Evolutionary conservation across 805 yeast genomes (phyloP).

Genomic region (Maudiozyma serrabonitensis): DNA sequence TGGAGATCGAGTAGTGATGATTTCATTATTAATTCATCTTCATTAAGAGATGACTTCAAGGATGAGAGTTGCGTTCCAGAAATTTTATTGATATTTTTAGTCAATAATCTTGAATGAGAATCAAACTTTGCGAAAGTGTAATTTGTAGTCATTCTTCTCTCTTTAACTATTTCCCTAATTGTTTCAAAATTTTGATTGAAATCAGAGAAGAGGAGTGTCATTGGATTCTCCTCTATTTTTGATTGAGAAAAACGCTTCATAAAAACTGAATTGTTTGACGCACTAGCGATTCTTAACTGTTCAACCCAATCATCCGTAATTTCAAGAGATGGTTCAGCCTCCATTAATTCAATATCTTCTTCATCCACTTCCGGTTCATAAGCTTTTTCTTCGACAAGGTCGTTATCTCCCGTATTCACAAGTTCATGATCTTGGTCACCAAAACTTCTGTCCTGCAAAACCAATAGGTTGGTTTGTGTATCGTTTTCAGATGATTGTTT

Average conservation of each 20-base stretch:
- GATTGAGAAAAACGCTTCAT: slow-evolving; percentile 8
- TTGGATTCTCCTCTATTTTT: slow-evolving; percentile 4
- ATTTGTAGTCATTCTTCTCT: slow-evolving; percentile 18
- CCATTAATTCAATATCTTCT: slow-evolving; percentile 37
- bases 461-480: slow-evolving; percentile 6
- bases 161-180: slow-evolving; percentile 22
- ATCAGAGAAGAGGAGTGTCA: slow-evolving; percentile 31
- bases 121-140: slow-evolving; percentile 19
- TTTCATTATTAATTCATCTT: neutral
- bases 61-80: slow-evolving; percentile 7
- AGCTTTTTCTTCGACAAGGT: slow-evolving; percentile 38
- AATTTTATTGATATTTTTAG: slow-evolving; percentile 4
- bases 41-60: neutral
- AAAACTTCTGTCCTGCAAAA: slow-evolving; percentile 5
- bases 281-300: slow-evolving; percentile 46
- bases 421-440: neutral
- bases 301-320: slow-evolving; percentile 53
- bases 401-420: slow-evolving; percentile 1
- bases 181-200: slow-evolving; percentile 29
- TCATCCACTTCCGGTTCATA: slow-evolving; percentile 57
- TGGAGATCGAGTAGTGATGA: slow-evolving; percentile 11
- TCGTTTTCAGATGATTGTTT: neutral
- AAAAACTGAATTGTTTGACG: slow-evolving; percentile 25
- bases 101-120: slow-evolving; percentile 11
- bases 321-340: slow-evolving; percentile 38